Base-by-base conservation (phyloP, 2,329 filamentous ascomycete genomes). In the Claviceps paspali region DNA sequence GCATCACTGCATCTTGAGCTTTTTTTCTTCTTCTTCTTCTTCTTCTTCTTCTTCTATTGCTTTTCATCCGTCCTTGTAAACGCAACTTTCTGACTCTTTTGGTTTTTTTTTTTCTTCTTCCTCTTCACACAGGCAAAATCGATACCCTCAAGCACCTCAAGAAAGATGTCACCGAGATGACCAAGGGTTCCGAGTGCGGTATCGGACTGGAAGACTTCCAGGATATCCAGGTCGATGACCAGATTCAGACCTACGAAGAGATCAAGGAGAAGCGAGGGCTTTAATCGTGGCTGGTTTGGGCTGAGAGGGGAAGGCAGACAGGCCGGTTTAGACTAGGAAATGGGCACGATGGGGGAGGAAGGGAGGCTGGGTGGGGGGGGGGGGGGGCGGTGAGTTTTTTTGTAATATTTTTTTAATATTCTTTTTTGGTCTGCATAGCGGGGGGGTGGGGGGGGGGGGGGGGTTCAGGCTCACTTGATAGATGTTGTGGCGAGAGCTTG, bases 181-280 rank as follows among this genome's bases (percentile, higher is more conserved):
- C 76, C 50, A 96, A 93, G 61, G 87, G 86, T 41, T 75, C 71
- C n/a, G 91, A 98, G 59, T 98, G 91, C 50, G 91, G 91, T 46
- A 79, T 98, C 47, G 77, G 75, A 36, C 88, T 98, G 50, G 76
- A 80, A 3, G 70, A 67, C 23, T 98, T 85, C 76, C 68, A 80
- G 33, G 81, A 76, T 17, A 81, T 96, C 53, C 57, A 79, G 51
- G 65, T 76, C 11, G 91, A 88, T 21, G 91, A 98, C 60, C 73
- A 79, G 55, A 71, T 98, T 43, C 91, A 96, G 63, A 79, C 77
- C 24, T 93, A 87, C 51, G 84, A 94, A 52, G 81, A 87, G 59
- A 69, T 77, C 14, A 61, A 59, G 39, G 83, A 91, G 60, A 81
- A 81, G 66, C 69, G 84, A 43, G 56, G 47, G 18, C 46, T 76